Percentiles rank a stretch among this genome's conserved stretches.
phyloP scores from a whole-genome alignment of 2,329 filamentous ascomycete genomes.

The Cytospora chrysosperma region DNA sequence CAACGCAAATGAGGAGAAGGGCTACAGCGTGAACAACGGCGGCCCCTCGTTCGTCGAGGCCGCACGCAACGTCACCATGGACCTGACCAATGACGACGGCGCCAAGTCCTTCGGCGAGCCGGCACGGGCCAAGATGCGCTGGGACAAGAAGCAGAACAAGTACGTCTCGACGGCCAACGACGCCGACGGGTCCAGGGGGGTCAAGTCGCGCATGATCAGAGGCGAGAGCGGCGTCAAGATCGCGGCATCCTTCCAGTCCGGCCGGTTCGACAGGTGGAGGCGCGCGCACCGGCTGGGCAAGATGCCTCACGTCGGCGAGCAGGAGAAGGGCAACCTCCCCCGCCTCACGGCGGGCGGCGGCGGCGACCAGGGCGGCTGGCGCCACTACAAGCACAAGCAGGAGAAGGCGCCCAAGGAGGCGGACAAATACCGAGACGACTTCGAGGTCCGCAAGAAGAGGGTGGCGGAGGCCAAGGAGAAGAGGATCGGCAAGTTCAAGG shows the following conservation, averaged over 20 bases:
- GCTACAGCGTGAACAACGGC: constrained; percentile 88
- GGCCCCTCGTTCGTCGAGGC: constrained; percentile 77
- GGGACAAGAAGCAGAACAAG: constrained; percentile 96
- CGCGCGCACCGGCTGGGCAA: constrained; percentile 78
- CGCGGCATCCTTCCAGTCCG: constrained; percentile 87
- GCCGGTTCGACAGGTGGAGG: constrained; percentile 91
- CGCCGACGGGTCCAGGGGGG: constrained; percentile 78
- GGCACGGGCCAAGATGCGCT: constrained; percentile 75
- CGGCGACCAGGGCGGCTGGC: constrained; percentile 40
- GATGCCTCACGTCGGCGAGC: constrained; percentile 79
- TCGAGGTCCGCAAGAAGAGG: constrained; percentile 84
- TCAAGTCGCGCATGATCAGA: constrained; percentile 62
- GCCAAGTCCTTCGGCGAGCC: constrained; percentile 77
- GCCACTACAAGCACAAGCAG: constrained; percentile 79
- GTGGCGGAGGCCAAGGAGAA: constrained; percentile 85
- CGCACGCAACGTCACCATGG: constrained; percentile 86
- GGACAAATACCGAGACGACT: constrained; percentile 90
- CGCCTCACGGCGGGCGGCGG: constrained; percentile 27
- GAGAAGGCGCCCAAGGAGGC: constrained; percentile 89
- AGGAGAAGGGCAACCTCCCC: constrained; percentile 54
- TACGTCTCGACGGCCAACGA: constrained; percentile 92
- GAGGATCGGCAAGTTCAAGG: constrained; percentile 70
- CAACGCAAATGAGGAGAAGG: constrained; percentile 84
- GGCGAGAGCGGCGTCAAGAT: constrained; percentile 97
- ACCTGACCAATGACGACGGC: constrained; percentile 84